phyloP scores from a whole-genome alignment of 1,139 yeast species.

The Blastobotrys arbuscula region DNA sequence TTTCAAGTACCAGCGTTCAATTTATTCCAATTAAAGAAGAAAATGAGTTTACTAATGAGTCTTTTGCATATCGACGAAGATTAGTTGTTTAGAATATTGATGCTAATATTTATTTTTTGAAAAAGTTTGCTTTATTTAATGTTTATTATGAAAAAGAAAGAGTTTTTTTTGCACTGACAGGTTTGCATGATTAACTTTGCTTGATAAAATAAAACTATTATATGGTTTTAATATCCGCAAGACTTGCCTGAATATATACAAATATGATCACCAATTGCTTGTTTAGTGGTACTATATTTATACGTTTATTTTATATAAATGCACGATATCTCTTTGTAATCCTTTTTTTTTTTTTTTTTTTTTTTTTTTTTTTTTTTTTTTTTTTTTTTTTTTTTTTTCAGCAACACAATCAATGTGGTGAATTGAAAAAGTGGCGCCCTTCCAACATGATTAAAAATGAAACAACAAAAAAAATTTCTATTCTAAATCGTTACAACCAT shows the following conservation, averaged over 20 bases:
- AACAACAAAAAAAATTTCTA: constrained; percentile 28
- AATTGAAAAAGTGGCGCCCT: background rate
- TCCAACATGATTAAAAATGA: constrained; percentile 19
- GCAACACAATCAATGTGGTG: too few relatives aligned
- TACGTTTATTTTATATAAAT: too few relatives aligned
- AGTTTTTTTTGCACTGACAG: background rate
- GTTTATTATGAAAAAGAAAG: background rate
- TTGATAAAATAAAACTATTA: too few relatives aligned
- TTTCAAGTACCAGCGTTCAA: background rate
- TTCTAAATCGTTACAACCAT: constrained; percentile 32
- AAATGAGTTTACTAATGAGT: background rate
- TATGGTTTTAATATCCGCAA: too few relatives aligned
- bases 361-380: too few relatives aligned
- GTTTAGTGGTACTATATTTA: too few relatives aligned
- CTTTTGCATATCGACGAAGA: background rate
- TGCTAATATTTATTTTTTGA: background rate
- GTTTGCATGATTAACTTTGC: too few relatives aligned
- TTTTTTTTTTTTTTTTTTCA: too few relatives aligned
- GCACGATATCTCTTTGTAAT: too few relatives aligned
- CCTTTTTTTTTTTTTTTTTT: too few relatives aligned
- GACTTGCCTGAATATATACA: too few relatives aligned
- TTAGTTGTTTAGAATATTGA: background rate
- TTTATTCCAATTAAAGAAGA: background rate
- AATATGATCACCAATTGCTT: too few relatives aligned
- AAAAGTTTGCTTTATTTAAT: background rate